These are phyloP conservation scores for Leavenworthia alabamica DNA, from an alignment of 345 rosid species.

Conservation along the genomic window DNA sequence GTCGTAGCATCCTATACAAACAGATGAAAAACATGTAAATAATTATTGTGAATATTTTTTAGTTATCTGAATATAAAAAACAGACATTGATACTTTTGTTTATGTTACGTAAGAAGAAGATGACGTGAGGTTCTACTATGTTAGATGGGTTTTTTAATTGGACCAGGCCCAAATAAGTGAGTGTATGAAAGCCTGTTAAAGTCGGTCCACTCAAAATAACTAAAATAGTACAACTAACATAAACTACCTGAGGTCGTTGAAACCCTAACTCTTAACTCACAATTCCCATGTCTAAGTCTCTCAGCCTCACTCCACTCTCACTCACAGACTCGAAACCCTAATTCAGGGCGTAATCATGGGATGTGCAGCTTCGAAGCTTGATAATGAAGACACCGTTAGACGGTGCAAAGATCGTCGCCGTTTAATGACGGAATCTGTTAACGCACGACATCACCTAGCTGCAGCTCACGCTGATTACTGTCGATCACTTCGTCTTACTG, in stretches of 20 bases:
- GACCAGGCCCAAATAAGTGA: not conserved
- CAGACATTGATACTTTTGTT: too few species aligned
- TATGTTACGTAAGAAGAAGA: not conserved
- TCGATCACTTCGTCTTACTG: slow-evolving; percentile 77
- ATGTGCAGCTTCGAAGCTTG: slow-evolving; percentile 84
- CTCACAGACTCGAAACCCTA: too few species aligned
- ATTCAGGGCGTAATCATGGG: too few species aligned
- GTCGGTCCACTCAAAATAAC: not conserved
- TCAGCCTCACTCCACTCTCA: too few species aligned
- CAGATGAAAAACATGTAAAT: too few species aligned
- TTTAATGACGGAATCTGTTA: slow-evolving; percentile 78
- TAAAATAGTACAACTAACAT: too few species aligned
- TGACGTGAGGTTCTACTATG: not conserved
- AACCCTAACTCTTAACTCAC: too few species aligned
- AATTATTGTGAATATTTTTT: too few species aligned
- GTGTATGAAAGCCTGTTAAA: not conserved
- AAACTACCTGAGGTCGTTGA: too few species aligned
- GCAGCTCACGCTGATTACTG: slow-evolving; percentile 89
- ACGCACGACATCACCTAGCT: slow-evolving; percentile 79
- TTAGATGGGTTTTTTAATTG: not conserved
- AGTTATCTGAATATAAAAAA: too few species aligned
- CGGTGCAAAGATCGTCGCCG: slow-evolving; percentile 94
- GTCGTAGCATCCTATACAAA: not conserved
- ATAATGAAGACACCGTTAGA: slow-evolving; percentile 82
- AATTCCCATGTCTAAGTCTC: too few species aligned